Evolutionary conservation across 129 eudicot species (phyloP).

Genomic region (Flaveria trinervia): DNA sequence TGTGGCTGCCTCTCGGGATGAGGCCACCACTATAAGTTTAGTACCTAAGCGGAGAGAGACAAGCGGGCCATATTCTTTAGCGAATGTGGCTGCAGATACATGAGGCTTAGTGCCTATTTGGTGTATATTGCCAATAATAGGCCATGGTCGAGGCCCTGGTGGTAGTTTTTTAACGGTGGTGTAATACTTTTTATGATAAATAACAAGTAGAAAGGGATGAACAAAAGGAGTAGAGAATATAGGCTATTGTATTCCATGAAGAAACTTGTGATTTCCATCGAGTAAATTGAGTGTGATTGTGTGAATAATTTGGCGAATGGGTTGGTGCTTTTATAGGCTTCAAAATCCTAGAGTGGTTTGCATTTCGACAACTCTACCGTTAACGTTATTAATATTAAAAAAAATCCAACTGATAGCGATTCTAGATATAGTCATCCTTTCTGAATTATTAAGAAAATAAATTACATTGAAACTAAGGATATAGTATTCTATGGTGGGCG

Average conservation of each 20-base stretch:
- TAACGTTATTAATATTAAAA: too few relatives aligned
- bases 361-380: too few relatives aligned
- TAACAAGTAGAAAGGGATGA: slow-evolving; percentile 1
- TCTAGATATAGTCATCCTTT: too few relatives aligned
- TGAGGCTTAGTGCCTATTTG: slow-evolving; percentile 29
- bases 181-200: background rate
- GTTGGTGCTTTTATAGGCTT: background rate
- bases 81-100: background rate
- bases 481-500: too few relatives aligned
- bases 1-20: slow-evolving; percentile 30
- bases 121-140: slow-evolving; percentile 34
- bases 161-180: background rate
- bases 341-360: background rate
- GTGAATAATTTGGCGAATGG: background rate
- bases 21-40: slow-evolving; percentile 29
- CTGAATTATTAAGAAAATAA: too few relatives aligned
- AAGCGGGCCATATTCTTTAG: slow-evolving; percentile 28
- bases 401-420: too few relatives aligned
- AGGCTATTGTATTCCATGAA: background rate
- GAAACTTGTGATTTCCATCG: background rate
- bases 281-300: background rate
- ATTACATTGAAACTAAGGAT: too few relatives aligned
- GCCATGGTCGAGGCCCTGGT: slow-evolving; percentile 27
- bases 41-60: slow-evolving; percentile 30
- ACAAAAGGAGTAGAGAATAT: background rate